phyloP scores from a whole-genome alignment of 495 filamentous ascomycete species.

The Sporormia fimetaria region DNA sequence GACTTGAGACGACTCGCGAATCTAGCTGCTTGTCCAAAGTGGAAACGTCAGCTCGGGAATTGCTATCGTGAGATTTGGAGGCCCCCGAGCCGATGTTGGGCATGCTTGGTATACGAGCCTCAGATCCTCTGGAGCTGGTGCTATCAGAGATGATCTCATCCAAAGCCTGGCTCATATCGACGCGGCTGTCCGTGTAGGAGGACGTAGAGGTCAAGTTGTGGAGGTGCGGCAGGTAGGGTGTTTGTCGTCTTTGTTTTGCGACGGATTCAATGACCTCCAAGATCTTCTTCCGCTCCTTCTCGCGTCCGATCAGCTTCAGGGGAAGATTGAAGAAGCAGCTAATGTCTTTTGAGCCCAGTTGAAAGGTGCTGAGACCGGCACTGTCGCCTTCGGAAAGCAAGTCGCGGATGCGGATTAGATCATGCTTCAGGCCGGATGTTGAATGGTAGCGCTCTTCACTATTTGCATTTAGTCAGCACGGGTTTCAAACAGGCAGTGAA shows the following conservation, averaged over 20 bases:
- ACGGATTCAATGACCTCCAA: conserved; percentile 62
- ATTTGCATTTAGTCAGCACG: no score
- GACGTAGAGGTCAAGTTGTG: conserved; percentile 40
- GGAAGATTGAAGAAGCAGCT: conserved; percentile 82
- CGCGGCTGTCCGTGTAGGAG: conserved; percentile 21
- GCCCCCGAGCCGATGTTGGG: conserved; percentile 3
- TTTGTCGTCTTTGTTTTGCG: conserved; percentile 47
- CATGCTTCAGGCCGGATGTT: conserved; percentile 66
- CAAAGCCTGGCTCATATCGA: conserved; percentile 18
- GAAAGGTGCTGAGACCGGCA: conserved; percentile 53
- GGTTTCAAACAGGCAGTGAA: no score
- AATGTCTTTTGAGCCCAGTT: conserved; percentile 63
- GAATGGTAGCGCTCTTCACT: conserved; percentile 75
- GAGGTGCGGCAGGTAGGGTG: conserved; percentile 27
- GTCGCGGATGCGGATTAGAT: conserved; percentile 56
- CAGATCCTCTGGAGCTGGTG: conserved; percentile 26
- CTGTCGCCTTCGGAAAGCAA: conserved; percentile 65
- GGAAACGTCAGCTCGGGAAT: no score
- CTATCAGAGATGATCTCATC: conserved; percentile 29
- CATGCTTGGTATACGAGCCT: conserved; percentile 15
- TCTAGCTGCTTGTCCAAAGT: no score
- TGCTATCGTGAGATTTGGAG: no score
- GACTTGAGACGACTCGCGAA: no score
- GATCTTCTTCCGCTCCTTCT: conserved; percentile 56
- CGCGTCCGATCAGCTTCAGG: conserved; percentile 63